Base-by-base conservation (phyloP, 805 yeast genomes). In the Candida morakotiae region DNA sequence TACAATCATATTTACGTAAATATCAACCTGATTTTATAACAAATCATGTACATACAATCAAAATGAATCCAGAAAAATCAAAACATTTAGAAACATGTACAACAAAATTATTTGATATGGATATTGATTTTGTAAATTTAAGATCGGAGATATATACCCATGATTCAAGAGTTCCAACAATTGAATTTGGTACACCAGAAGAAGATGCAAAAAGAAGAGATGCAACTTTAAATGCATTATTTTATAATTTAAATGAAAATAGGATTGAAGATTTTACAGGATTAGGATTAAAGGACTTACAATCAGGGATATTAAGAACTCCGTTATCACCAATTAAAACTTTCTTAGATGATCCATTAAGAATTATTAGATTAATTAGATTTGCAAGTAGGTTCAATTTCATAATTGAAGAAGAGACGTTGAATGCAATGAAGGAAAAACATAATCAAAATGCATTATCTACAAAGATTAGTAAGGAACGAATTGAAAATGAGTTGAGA, bases 31-130 rank as follows among this genome's bases (percentile, higher is more conserved):
- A 52, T 37, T 39, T 52, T n/a, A 56, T 49, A 11, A 55, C 54
- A 35, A 56, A 50, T 28, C 64, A 77, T 7, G 71, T 87, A 23
- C 95, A 89, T 55, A 85, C 82, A 40, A 88, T 93, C 44, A 88
- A 85, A 43, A 81, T 81, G 56, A 93, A 94, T 58, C 98, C 98
- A 0, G 97, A 86, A 45, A 91, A 89, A 58, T 84, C 95, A 1
- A 94, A 93, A 62, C 99, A 93, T 64, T 65, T 93, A 48, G 99
- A 93, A 51, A 94, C 99, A 1, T 94, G 97, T 28, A 93, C 97
- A 3, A 88, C 96, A 1, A 84, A 80, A 51, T 60, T 93, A 9
- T 86, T 74, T 52, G 94, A 81, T 1, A 56, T 83, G n/a, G 96
- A 87, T 51, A 77, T 93, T 37, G 99, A 93, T 62, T 87, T 93